Conservation (phyloP, 257 asterid genomes). For the Solanum pimpinellifolium region DNA sequence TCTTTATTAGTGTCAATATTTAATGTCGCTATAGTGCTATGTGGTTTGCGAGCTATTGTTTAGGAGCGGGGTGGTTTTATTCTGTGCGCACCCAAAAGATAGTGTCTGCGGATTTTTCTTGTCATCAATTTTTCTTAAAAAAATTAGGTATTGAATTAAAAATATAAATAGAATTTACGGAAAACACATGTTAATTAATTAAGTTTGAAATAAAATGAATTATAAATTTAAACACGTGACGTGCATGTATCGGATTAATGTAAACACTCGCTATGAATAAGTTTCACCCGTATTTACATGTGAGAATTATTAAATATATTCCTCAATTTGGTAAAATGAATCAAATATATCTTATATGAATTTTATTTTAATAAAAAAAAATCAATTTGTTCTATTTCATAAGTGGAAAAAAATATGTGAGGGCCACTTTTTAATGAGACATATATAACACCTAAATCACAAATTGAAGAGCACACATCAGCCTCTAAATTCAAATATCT, state of each 20-base stretch:
- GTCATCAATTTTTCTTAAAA: too few relatives aligned
- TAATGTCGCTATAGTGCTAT: too few relatives aligned
- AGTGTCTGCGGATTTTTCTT: accelerated
- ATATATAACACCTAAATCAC: background rate
- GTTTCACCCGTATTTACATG: accelerated
- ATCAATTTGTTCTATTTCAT: background rate
- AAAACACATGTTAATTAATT: too few relatives aligned
- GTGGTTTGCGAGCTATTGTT: too few relatives aligned
- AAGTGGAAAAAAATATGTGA: accelerated
- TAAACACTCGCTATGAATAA: too few relatives aligned
- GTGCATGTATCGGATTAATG: accelerated
- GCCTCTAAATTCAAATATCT: background rate
- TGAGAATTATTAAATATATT: background rate
- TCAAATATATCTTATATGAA: background rate
- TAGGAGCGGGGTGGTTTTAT: too few relatives aligned
- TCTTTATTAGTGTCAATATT: too few relatives aligned
- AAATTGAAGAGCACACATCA: background rate
- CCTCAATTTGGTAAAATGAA: background rate
- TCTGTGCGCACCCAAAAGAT: too few relatives aligned
- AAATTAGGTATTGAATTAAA: background rate
- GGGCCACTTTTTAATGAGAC: background rate
- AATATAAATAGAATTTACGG: too few relatives aligned
- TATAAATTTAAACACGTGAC: accelerated
- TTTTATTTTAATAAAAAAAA: background rate
- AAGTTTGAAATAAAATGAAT: too few relatives aligned